phyloP scores from a whole-genome alignment of 2,329 filamentous ascomycete species.

The Botrytis fragariae region DNA sequence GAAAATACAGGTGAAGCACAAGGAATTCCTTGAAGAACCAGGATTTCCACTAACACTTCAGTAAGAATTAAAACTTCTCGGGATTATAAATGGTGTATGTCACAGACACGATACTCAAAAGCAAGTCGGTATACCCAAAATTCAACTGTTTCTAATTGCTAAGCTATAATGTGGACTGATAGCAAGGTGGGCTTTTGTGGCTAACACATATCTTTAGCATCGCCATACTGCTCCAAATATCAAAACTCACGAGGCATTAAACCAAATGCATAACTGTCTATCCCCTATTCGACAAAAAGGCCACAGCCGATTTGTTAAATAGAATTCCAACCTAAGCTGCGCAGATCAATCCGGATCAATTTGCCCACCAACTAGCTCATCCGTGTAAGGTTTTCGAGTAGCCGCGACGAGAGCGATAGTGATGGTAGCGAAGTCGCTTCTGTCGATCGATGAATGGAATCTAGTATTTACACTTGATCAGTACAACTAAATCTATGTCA shows the following conservation, averaged over 20 bases:
- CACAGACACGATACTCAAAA: neutral
- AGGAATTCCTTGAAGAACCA: neutral
- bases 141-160: neutral
- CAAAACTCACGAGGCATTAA: neutral
- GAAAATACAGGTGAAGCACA: too few relatives aligned
- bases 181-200: neutral
- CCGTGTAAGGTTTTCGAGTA: too few relatives aligned
- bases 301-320: fast-evolving
- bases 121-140: too few relatives aligned
- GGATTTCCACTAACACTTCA: neutral
- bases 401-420: neutral
- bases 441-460: neutral
- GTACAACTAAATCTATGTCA: neutral
- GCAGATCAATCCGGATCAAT: too few relatives aligned
- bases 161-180: neutral
- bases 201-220: neutral
- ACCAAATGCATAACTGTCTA: neutral
- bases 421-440: neutral
- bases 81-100: neutral
- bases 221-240: neutral
- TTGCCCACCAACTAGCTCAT: too few relatives aligned
- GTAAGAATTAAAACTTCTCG: too few relatives aligned
- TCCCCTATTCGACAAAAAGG: neutral
- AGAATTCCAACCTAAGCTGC: too few relatives aligned
- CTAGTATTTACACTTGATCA: neutral